These are phyloP conservation scores for Candida coquimbonensis DNA, from an alignment of 805 yeast species.

Conservation along the genomic window DNA sequence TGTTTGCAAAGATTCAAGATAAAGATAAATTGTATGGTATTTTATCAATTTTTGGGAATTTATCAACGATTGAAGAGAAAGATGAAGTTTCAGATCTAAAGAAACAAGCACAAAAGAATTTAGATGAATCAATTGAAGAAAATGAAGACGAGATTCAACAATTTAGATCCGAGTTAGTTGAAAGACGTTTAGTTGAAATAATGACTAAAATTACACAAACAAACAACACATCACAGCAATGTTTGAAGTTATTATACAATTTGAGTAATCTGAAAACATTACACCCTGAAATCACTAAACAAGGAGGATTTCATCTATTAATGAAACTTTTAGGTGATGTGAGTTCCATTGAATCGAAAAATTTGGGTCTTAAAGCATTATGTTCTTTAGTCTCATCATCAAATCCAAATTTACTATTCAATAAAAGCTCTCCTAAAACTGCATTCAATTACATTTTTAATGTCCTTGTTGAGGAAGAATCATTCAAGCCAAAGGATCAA, in stretches of 20 bases:
- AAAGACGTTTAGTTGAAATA: constrained; percentile 13
- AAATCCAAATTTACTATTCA: constrained; percentile 38
- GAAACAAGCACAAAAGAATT: constrained; percentile 25
- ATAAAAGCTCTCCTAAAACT: constrained; percentile 14
- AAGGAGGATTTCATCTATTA: constrained; percentile 38
- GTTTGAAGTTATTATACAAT: constrained; percentile 26
- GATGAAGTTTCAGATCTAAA: constrained; percentile 24
- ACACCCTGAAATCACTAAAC: constrained; percentile 31
- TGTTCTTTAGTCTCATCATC: constrained; percentile 37
- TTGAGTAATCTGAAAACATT: constrained; percentile 18
- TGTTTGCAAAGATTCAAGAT: constrained; percentile 14
- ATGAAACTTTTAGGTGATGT: constrained; percentile 19
- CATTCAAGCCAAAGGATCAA: constrained; percentile 26
- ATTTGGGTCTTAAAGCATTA: constrained; percentile 34
- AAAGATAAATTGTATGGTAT: constrained; percentile 24
- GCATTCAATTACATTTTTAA: constrained; percentile 31
- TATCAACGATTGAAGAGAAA: constrained; percentile 21
- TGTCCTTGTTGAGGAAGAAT: constrained; percentile 22
- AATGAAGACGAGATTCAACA: constrained; percentile 9
- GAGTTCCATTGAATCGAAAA: constrained; percentile 6
- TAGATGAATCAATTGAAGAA: constrained; percentile 14
- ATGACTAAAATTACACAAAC: constrained; percentile 15
- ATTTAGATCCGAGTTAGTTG: constrained; percentile 18
- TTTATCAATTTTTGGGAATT: constrained; percentile 27
- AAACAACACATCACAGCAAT: constrained; percentile 20